A percentile compares a stretch with the other conserved stretches of the same genome.
phyloP scores from a whole-genome alignment of 2,329 filamentous ascomycete species.

The Seiridium unicorne region DNA sequence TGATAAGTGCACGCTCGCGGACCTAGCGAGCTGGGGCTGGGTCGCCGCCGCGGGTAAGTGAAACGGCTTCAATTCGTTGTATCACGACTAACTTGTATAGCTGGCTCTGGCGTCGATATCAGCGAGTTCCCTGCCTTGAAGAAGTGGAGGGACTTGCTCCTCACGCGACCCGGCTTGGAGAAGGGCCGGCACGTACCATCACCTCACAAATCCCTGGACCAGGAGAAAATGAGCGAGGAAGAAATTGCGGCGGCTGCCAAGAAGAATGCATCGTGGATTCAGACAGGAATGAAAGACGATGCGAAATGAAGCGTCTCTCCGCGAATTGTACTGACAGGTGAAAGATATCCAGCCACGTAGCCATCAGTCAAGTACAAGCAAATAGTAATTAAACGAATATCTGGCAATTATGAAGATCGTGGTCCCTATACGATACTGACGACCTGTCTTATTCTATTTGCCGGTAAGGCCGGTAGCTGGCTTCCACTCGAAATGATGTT shows the following conservation, averaged over 20 bases:
- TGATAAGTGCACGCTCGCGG: conserved; percentile 2
- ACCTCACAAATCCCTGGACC: conserved; percentile 54
- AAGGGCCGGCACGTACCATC: conserved; percentile 60
- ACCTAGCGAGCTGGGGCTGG: conserved; percentile 6
- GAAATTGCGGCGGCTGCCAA: conserved; percentile 52
- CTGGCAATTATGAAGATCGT: no score
- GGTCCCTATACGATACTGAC: no score
- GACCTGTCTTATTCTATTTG: not conserved
- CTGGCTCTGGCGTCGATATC: conserved; percentile 62
- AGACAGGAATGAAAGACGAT: conserved; percentile 63
- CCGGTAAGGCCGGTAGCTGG: conserved; percentile 26
- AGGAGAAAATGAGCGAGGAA: conserved; percentile 34
- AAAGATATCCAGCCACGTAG: no score
- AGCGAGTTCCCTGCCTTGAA: conserved; percentile 62
- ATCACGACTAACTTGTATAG: conserved; percentile 14
- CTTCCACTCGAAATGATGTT: conserved; percentile 64
- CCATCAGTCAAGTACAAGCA: no score
- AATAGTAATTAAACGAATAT: no score
- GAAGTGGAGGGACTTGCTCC: conserved; percentile 58
- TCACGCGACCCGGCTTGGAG: conserved; percentile 48
- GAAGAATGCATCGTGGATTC: conserved; percentile 55
- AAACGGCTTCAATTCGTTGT: no score
- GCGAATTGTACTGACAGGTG: not conserved
- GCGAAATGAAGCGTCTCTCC: conserved; percentile 35
- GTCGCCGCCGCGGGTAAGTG: conserved; percentile 1